A percentile compares a stretch with the other conserved stretches of the same genome.
These are phyloP conservation scores for Pythium plurisporium DNA, from an alignment of 352 stramenopile species.

Conservation along the genomic window DNA sequence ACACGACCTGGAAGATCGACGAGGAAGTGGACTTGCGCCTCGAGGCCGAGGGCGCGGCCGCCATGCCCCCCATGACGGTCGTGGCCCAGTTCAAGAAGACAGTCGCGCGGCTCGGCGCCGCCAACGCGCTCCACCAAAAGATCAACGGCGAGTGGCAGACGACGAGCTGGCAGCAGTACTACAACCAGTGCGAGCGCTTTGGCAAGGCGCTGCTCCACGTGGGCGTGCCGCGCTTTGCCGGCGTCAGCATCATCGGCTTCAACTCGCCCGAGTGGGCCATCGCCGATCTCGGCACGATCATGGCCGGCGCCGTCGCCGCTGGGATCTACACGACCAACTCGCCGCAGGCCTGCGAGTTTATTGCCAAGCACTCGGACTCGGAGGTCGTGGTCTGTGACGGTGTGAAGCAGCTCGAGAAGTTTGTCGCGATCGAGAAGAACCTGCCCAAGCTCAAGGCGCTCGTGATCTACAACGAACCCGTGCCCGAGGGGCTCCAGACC, in stretches of 20 bases:
- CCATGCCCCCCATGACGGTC: constrained; percentile 43
- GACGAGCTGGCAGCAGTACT: constrained; percentile 72
- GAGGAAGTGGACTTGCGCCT: constrained; percentile 77
- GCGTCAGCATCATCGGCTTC: constrained; percentile 88
- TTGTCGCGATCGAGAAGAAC: constrained; percentile 81
- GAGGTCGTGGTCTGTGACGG: constrained; percentile 91
- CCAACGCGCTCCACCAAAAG: constrained; percentile 65
- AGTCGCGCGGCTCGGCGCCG: constrained; percentile 44
- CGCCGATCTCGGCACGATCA: constrained; percentile 89
- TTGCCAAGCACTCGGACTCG: constrained; percentile 91
- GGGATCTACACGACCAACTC: constrained; percentile 97
- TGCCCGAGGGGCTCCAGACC: constrained; percentile 65
- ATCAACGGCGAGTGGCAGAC: constrained; percentile 66
- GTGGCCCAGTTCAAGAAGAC: constrained; percentile 58
- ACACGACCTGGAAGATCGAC: constrained; percentile 81
- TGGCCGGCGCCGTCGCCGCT: constrained; percentile 88
- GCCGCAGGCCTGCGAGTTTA: constrained; percentile 89
- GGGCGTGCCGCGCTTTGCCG: constrained; percentile 67
- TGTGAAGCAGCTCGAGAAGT: constrained; percentile 93
- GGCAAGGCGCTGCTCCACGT: constrained; percentile 76
- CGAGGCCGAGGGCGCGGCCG: constrained; percentile 43
- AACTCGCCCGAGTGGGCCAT: constrained; percentile 93
- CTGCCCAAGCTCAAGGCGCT: constrained; percentile 92
- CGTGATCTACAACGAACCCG: constrained; percentile 88
- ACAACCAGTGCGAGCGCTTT: constrained; percentile 69